These are phyloP conservation scores for Cystobasidium sp. DNA, from an alignment of 1,284 basidiomycete species.

Conservation along the genomic window DNA sequence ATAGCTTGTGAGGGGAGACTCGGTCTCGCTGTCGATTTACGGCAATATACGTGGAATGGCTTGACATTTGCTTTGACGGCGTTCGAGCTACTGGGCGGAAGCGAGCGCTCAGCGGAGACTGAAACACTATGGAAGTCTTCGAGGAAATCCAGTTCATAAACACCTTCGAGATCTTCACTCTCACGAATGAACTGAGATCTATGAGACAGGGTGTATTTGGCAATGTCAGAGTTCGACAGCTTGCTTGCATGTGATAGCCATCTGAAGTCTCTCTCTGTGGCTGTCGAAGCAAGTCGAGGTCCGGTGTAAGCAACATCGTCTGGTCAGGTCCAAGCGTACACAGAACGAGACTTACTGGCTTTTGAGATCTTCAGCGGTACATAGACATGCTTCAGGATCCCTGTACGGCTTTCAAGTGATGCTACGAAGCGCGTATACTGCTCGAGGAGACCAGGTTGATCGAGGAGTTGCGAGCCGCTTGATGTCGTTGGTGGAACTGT, in stretches of 20 bases:
- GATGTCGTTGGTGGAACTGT: neutral
- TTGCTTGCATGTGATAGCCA: constrained; percentile 18
- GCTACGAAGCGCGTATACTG: constrained; percentile 13
- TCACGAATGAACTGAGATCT: constrained; percentile 13
- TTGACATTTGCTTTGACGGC: neutral
- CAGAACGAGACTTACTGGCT: constrained; percentile 4
- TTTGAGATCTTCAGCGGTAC: neutral
- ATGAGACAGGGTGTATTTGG: neutral
- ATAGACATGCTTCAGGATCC: neutral
- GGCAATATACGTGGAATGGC: constrained; percentile 6
- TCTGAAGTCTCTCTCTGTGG: constrained; percentile 12
- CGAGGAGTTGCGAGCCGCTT: neutral
- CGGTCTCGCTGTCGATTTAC: constrained; percentile 4
- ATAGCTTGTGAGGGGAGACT: neutral
- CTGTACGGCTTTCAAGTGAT: neutral
- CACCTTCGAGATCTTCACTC: neutral
- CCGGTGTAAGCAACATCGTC: neutral
- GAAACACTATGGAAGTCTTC: constrained; percentile 1
- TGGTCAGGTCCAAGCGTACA: neutral
- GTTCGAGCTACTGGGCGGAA: neutral
- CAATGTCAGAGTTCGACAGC: constrained; percentile 7
- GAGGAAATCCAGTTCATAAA: neutral
- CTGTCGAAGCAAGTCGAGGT: neutral
- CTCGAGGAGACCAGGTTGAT: neutral
- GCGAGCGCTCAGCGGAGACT: neutral